These are phyloP conservation scores for Phytopythium boreale DNA, from an alignment of 352 stramenopile genomes.

Conservation along the genomic window DNA sequence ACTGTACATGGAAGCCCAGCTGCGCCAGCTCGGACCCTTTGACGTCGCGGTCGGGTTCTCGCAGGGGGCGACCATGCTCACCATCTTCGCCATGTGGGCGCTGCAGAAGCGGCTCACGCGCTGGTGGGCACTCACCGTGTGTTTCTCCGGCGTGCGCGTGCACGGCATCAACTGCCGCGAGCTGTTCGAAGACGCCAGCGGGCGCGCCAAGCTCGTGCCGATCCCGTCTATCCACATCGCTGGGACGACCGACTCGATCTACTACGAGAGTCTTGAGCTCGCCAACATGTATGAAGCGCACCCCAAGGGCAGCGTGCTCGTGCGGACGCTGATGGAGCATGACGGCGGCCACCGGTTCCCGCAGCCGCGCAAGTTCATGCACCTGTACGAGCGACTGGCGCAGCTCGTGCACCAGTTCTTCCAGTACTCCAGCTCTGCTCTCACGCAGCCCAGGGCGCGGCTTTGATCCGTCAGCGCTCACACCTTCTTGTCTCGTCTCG, in stretches of 20 bases:
- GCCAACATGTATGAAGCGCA: conserved; percentile 21
- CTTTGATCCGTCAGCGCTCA: not conserved
- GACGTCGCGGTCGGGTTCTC: conserved; percentile 60
- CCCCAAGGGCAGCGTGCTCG: conserved; percentile 11
- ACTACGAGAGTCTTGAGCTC: conserved; percentile 16
- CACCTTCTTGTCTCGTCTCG: not conserved
- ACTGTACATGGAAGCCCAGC: conserved; percentile 35
- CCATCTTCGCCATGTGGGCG: conserved; percentile 34
- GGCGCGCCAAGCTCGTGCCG: conserved; percentile 15
- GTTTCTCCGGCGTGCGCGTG: conserved; percentile 33
- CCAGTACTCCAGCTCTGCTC: conserved; percentile 18
- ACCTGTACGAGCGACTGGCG: conserved; percentile 25
- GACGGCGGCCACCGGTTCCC: conserved; percentile 45
- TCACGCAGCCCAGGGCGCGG: not conserved
- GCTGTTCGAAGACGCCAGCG: conserved; percentile 28
- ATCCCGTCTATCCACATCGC: conserved; percentile 31
- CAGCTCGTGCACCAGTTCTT: conserved; percentile 12
- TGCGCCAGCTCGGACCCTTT: conserved; percentile 34
- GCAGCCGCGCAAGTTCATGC: conserved; percentile 17
- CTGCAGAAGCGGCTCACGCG: conserved; percentile 22
- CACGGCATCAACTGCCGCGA: conserved; percentile 31
- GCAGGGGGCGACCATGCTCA: conserved; percentile 47
- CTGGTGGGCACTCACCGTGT: conserved; percentile 46
- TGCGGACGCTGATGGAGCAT: conserved; percentile 32
- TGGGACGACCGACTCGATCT: conserved; percentile 20